Base-by-base conservation (phyloP, 2,329 filamentous ascomycete genomes). In the Helotiales sp. region DNA sequence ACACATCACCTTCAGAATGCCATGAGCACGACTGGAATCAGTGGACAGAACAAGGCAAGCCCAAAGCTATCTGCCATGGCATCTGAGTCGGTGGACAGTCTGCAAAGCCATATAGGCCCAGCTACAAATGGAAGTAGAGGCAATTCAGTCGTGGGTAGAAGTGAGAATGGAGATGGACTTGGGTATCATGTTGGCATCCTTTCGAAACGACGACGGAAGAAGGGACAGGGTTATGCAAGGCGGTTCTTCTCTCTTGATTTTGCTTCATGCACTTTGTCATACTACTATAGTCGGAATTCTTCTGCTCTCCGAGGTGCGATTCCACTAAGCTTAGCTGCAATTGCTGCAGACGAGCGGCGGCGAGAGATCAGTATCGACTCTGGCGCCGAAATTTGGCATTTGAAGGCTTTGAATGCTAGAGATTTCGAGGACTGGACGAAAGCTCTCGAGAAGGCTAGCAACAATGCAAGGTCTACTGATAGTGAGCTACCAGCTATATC, bases 171-270 rank as follows among this genome's bases (percentile, higher is more conserved):
- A 4, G 69, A 67, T 58, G 73, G 70, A 53, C 70, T 69, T 60
- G 66, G 85, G 13, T 89, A 93, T 65, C 90, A 96, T 70, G 92
- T 90, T 0, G 95, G 95, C 17, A 83, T 89, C 5, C 76, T 99
- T 61, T 86, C 92, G 63, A 99, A 99, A 80, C 87, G 95, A 68
- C 85, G 93, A 64, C 85, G 95, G 58, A 98, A 97, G 82, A 88
- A 90, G 76, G 92, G 93, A 46, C 95, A 98, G 73, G 93, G 93
- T 42, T 96, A 92, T 73, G 95, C 95, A 5, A 85, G 91, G 56
- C 85, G 95, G 34, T 99, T 95, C 79, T 99, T 99, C 75, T 97
- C 93, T 0, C 80, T 99, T 54, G 95, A 99, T 73, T 98, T 93
- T 71, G 92, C 89, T 3, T 93, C 93, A 0, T 96, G 90, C 61